Evolutionary conservation across 106 monocot species (phyloP).

Genomic region (Acorus gramineus): DNA sequence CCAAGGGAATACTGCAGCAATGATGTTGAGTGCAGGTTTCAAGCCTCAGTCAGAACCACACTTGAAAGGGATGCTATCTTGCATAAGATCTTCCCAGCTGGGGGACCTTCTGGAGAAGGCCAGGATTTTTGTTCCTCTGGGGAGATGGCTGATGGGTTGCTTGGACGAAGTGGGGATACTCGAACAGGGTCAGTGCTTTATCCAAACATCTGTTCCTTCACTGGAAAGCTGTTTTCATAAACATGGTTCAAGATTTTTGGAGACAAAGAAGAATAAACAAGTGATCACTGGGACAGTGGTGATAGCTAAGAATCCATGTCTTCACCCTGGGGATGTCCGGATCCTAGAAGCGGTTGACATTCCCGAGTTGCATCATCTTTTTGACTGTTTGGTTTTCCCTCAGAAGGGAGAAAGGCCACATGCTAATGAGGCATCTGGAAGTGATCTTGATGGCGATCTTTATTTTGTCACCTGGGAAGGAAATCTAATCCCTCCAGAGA

Average conservation of each 20-base stretch:
- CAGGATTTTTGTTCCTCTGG: constrained; percentile 82
- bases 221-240: constrained; percentile 49
- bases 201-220: constrained; percentile 58
- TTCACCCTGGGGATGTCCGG: constrained; percentile 90
- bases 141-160: constrained; percentile 96
- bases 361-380: constrained; percentile 70
- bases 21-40: constrained; percentile 93
- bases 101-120: constrained; percentile 61
- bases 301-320: constrained; percentile 94
- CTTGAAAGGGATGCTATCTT: constrained; percentile 60
- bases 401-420: constrained; percentile 93
- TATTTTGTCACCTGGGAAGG: constrained; percentile 90
- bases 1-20: constrained; percentile 65
- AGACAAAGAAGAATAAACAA: constrained; percentile 22
- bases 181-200: constrained; percentile 89
- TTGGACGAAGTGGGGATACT: constrained; percentile 82
- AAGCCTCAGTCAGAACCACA: constrained; percentile 74
- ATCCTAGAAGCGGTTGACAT: constrained; percentile 84
- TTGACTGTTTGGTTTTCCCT: constrained; percentile 91
- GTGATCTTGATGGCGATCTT: constrained; percentile 89
- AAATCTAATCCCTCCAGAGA: constrained; percentile 71
- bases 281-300: constrained; percentile 64
- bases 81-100: constrained; percentile 67
- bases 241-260: constrained; percentile 57
- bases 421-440: constrained; percentile 87